Evolutionary conservation across 352 stramenopile species (phyloP).

Genomic region (Pythium biforme): DNA sequence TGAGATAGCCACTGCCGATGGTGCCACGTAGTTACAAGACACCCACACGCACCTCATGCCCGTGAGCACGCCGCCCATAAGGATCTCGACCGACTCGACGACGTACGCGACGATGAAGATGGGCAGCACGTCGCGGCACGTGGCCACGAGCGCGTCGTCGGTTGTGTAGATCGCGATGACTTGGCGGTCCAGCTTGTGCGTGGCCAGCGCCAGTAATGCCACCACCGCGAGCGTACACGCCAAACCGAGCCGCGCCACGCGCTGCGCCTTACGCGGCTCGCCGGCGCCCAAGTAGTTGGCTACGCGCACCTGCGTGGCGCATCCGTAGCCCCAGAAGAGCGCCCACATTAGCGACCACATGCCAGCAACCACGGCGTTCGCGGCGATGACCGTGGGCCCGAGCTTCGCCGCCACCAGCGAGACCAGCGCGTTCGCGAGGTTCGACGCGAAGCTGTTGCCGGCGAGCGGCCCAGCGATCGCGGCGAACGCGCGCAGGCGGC

Average conservation of each 20-base stretch:
- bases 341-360: constrained; percentile 72
- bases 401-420: constrained; percentile 67
- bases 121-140: constrained; percentile 50
- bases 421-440: constrained; percentile 63
- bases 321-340: constrained; percentile 80
- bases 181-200: constrained; percentile 41
- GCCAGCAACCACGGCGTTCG: constrained; percentile 67
- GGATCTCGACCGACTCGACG: constrained; percentile 64
- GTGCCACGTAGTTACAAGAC: not conserved
- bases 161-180: constrained; percentile 65
- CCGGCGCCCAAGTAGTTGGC: constrained; percentile 74
- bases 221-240: constrained; percentile 53
- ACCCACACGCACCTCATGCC: constrained; percentile 62
- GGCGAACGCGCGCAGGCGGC: constrained; percentile 43
- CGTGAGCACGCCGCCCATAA: constrained; percentile 53
- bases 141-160: constrained; percentile 44
- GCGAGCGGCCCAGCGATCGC: constrained; percentile 61
- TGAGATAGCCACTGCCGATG: not conserved
- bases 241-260: constrained; percentile 53
- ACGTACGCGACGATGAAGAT: constrained; percentile 62
- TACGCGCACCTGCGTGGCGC: constrained; percentile 72
- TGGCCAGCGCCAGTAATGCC: constrained; percentile 41
- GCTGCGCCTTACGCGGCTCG: constrained; percentile 45
- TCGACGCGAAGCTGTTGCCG: constrained; percentile 73
- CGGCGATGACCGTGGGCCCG: constrained; percentile 53